phyloP scores from a whole-genome alignment of 2,329 filamentous ascomycete species.

The Aspergillus caelatus region DNA sequence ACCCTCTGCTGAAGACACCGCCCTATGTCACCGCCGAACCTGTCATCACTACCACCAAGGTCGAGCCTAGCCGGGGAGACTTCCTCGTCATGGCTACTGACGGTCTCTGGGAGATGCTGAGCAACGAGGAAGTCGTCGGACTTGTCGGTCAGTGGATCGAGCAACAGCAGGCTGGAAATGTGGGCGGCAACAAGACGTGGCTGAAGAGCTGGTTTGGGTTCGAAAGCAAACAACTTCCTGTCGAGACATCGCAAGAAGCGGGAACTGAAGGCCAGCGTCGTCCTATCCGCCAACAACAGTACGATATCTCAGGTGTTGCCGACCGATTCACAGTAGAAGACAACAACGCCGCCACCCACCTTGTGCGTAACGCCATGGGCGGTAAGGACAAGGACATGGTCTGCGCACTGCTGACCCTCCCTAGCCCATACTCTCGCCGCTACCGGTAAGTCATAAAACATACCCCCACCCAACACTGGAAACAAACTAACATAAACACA shows the following conservation, averaged over 20 bases:
- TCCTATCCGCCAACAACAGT: constrained; percentile 87
- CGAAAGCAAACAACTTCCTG: constrained; percentile 65
- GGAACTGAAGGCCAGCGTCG: constrained; percentile 69
- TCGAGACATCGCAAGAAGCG: constrained; percentile 64
- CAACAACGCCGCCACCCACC: constrained; percentile 92
- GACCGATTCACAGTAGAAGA: constrained; percentile 92
- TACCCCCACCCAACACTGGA: not conserved
- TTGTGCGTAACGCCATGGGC: constrained; percentile 91
- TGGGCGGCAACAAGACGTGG: constrained; percentile 59
- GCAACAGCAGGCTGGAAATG: constrained; percentile 57
- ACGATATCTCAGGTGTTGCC: constrained; percentile 71
- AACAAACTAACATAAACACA: constrained; percentile 39
- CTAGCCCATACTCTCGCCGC: constrained; percentile 84
- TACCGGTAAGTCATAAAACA: constrained; percentile 69
- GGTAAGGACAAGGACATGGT: constrained; percentile 93
- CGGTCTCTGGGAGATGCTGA: constrained; percentile 98
- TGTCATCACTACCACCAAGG: constrained; percentile 87
- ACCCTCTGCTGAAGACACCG: constrained; percentile 79
- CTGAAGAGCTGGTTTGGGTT: constrained; percentile 69
- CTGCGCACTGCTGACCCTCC: constrained; percentile 85
- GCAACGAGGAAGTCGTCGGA: constrained; percentile 95
- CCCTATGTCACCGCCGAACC: constrained; percentile 98
- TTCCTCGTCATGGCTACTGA: constrained; percentile 97
- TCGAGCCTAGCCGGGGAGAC: constrained; percentile 86
- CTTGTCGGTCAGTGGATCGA: constrained; percentile 97